Evolutionary conservation across 2,329 filamentous ascomycete genomes (phyloP).

Genomic region (Alternaria brassicicola): DNA sequence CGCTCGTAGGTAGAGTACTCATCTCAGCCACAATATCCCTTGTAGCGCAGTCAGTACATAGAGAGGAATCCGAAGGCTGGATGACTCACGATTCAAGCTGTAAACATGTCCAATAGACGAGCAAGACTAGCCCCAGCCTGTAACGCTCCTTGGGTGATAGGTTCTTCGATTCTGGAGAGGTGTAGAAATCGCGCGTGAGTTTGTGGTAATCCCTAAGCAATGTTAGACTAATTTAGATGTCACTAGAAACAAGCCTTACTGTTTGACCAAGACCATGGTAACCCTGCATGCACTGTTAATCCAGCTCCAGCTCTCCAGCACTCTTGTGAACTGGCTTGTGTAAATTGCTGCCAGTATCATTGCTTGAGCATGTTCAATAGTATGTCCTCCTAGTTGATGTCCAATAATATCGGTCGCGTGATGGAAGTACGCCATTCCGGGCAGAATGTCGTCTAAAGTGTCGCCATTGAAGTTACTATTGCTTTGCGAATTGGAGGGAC

Average conservation of each 20-base stretch:
- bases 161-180: too few relatives aligned
- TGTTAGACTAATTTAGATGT: background rate
- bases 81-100: slow-evolving; percentile 79
- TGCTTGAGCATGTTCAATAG: slow-evolving; percentile 83
- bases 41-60: slow-evolving; percentile 14
- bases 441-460: slow-evolving; percentile 63
- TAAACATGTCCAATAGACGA: slow-evolving; percentile 92
- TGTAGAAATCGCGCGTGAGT: too few relatives aligned
- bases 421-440: slow-evolving; percentile 87
- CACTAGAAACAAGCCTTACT: slow-evolving; percentile 19
- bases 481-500: slow-evolving; percentile 38
- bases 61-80: background rate
- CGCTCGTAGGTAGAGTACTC: slow-evolving; percentile 64
- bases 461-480: slow-evolving; percentile 45
- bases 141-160: slow-evolving; percentile 32
- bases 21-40: slow-evolving; percentile 93
- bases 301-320: slow-evolving; percentile 82
- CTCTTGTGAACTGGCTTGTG: slow-evolving; percentile 83
- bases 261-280: slow-evolving; percentile 74
- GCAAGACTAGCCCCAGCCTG: slow-evolving; percentile 51
- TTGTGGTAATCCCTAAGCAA: too few relatives aligned
- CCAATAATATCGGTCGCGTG: slow-evolving; percentile 88
- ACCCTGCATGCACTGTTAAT: slow-evolving; percentile 66
- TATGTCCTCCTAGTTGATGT: slow-evolving; percentile 76
- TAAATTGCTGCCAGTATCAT: slow-evolving; percentile 86